These are phyloP conservation scores for Pseudogymnoascus sp. DNA, from an alignment of 2,329 filamentous ascomycete genomes.

Conservation along the genomic window DNA sequence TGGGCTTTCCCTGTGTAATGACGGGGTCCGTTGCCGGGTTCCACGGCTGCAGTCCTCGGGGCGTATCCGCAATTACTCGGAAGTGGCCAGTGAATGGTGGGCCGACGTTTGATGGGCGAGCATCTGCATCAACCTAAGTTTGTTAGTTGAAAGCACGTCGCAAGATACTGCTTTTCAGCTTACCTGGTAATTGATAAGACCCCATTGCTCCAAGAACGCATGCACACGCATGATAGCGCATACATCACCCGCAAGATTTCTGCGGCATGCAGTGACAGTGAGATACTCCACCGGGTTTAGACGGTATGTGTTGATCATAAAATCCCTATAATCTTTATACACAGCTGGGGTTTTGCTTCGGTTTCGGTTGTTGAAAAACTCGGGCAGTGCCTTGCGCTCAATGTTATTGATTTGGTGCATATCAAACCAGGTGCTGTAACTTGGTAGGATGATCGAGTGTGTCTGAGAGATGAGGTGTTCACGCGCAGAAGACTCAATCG, in stretches of 20 bases:
- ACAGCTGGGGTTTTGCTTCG: slow-evolving; percentile 95
- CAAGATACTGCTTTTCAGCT: slow-evolving; percentile 14
- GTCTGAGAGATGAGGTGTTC: slow-evolving; percentile 90
- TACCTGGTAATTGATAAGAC: slow-evolving; percentile 98
- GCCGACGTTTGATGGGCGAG: slow-evolving; percentile 87
- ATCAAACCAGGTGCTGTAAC: slow-evolving; percentile 98
- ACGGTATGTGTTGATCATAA: slow-evolving; percentile 99
- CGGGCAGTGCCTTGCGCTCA: slow-evolving; percentile 88
- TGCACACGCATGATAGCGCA: slow-evolving; percentile 99
- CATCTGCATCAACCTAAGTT: slow-evolving; percentile 86
- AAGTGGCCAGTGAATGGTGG: slow-evolving; percentile 98
- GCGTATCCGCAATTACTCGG: slow-evolving; percentile 90
- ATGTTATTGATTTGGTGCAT: slow-evolving; percentile 89
- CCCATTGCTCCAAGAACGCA: slow-evolving; percentile 97
- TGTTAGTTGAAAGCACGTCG: slow-evolving; percentile 24
- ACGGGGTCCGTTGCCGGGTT: slow-evolving; percentile 78
- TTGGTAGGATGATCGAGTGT: slow-evolving; percentile 91
- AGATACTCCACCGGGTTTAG: slow-evolving; percentile 93
- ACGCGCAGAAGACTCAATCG: slow-evolving; percentile 76
- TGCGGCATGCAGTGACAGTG: slow-evolving; percentile 89
- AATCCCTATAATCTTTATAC: slow-evolving; percentile 98
- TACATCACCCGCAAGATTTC: slow-evolving; percentile 93
- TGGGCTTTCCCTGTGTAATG: slow-evolving; percentile 54
- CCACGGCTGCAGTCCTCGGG: slow-evolving; percentile 87
- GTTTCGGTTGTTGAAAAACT: slow-evolving; percentile 98